Conservation (phyloP, 2,329 filamentous ascomycete species). For the Botryotinia globosa region DNA sequence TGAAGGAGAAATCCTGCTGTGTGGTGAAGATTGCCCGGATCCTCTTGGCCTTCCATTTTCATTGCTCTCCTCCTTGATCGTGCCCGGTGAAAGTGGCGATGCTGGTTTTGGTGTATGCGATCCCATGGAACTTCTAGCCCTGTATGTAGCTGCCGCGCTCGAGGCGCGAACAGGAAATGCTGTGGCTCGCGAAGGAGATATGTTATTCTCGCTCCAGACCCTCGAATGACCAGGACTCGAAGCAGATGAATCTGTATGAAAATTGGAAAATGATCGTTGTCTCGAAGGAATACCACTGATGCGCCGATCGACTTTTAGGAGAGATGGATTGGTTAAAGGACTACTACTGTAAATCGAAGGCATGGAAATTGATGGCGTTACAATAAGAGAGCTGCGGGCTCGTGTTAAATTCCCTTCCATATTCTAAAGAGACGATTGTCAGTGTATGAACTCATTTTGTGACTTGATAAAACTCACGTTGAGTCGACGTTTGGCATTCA, state of each 20-base stretch:
- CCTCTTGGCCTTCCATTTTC: slow-evolving; percentile 20
- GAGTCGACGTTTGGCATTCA: slow-evolving; percentile 85
- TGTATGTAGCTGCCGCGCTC: slow-evolving; percentile 58
- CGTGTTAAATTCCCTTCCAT: slow-evolving; percentile 91
- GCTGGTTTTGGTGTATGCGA: slow-evolving; percentile 14
- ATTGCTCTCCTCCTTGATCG: slow-evolving; percentile 21
- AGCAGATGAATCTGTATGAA: slow-evolving; percentile 30
- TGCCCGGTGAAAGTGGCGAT: slow-evolving; percentile 22
- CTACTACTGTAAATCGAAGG: slow-evolving; percentile 43
- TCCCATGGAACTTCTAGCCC: slow-evolving; percentile 37
- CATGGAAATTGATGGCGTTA: slow-evolving; percentile 49
- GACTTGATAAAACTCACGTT: slow-evolving; percentile 58
- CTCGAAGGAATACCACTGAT: slow-evolving; percentile 26
- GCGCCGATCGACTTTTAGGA: slow-evolving; percentile 27
- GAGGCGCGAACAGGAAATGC: slow-evolving; percentile 56
- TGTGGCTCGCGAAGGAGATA: slow-evolving; percentile 45
- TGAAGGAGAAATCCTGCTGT: slow-evolving; percentile 29
- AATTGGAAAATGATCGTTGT: slow-evolving; percentile 29
- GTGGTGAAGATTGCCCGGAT: slow-evolving; percentile 25
- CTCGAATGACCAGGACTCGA: slow-evolving; percentile 53
- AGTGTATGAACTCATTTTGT: slow-evolving; percentile 13
- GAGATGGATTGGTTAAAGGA: slow-evolving; percentile 40
- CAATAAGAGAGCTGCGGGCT: slow-evolving; percentile 66
- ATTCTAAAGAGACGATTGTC: slow-evolving; percentile 52
- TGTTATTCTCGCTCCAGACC: slow-evolving; percentile 59